These are phyloP conservation scores for Wickerhamiella spandovensis DNA, from an alignment of 805 yeast genomes.

Conservation along the genomic window DNA sequence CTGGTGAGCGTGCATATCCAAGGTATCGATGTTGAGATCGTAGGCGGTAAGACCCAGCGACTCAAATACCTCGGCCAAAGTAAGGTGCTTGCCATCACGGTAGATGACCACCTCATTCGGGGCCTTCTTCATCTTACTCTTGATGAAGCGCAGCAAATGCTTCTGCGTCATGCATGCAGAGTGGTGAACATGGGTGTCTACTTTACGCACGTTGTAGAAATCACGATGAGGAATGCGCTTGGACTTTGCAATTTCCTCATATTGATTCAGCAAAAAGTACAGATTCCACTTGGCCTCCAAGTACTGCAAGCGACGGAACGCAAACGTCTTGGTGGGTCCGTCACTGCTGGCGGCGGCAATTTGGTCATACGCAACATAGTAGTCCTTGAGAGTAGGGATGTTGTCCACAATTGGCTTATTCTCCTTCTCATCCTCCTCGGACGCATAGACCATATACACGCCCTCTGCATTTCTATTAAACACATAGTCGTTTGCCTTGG, in stretches of 20 bases:
- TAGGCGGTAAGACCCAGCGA: conserved; percentile 86
- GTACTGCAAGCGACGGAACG: conserved; percentile 84
- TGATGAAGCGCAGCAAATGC: conserved; percentile 85
- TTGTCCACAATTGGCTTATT: conserved; percentile 30
- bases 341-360: conserved; percentile 69
- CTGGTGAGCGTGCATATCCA: conserved; percentile 98
- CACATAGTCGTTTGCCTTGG: conserved; percentile 31
- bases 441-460: conserved; percentile 47
- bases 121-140: conserved; percentile 76
- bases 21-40: conserved; percentile 87
- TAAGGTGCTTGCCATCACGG: conserved; percentile 81
- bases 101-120: conserved; percentile 84
- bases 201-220: conserved; percentile 90
- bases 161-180: conserved; percentile 99
- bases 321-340: conserved; percentile 95
- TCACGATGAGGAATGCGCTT: conserved; percentile 94
- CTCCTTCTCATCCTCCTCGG: conserved; percentile 20
- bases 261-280: conserved; percentile 77
- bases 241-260: conserved; percentile 80
- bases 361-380: conserved; percentile 67
- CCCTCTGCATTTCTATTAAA: conserved; percentile 46
- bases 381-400: conserved; percentile 78
- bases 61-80: conserved; percentile 80
- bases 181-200: conserved; percentile 97
- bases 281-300: conserved; percentile 95